Conservation (phyloP, 148 eudicot species). For the Camellia granthamiana region DNA sequence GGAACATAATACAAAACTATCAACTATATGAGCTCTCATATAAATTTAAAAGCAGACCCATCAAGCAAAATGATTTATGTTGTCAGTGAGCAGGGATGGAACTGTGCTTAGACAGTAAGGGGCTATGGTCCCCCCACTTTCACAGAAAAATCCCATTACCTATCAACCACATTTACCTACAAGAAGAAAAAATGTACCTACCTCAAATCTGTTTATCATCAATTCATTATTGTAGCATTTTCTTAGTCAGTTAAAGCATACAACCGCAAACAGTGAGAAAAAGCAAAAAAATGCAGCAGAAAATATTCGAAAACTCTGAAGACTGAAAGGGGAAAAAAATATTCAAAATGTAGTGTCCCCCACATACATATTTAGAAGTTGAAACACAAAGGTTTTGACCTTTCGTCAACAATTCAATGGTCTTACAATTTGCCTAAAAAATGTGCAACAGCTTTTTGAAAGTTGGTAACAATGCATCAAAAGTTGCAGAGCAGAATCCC, state of each 20-base stretch:
- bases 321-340: neutral
- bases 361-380: neutral
- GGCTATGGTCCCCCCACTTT: too few relatives aligned
- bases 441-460: too few relatives aligned
- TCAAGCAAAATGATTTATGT: slow-evolving; percentile 1
- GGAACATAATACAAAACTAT: too few relatives aligned
- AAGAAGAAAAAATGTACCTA: neutral
- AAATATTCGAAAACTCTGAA: neutral
- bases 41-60: neutral
- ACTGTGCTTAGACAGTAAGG: too few relatives aligned
- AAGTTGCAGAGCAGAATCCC: neutral
- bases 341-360: neutral
- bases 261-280: neutral
- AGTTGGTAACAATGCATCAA: neutral
- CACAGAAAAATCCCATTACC: too few relatives aligned
- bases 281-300: neutral
- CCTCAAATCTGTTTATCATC: neutral
- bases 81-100: neutral
- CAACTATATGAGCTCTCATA: too few relatives aligned
- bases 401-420: neutral
- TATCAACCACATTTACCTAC: neutral
- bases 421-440: too few relatives aligned
- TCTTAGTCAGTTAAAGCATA: neutral
- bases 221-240: neutral
- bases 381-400: neutral